These are phyloP conservation scores for Suaeda aralocaspica DNA, from an alignment of 148 eudicot species.

Conservation along the genomic window DNA sequence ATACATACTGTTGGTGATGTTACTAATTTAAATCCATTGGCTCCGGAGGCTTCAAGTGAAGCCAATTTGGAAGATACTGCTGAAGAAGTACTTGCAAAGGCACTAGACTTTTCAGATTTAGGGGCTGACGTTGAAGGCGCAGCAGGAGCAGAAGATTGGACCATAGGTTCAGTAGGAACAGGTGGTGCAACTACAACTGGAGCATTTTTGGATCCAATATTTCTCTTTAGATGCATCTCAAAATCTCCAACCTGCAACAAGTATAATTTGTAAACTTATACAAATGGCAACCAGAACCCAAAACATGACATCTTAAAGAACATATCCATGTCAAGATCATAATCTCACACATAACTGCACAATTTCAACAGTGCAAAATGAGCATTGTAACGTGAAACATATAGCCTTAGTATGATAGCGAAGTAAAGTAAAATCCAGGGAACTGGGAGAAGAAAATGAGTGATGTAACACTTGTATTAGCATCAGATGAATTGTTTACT, in stretches of 20 bases:
- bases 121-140: conserved; percentile 36
- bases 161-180: conserved; percentile 50
- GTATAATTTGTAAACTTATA: neutral
- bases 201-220: conserved; percentile 42
- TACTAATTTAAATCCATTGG: conserved; percentile 63
- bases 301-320: too few species aligned
- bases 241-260: conserved; percentile 68
- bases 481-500: neutral
- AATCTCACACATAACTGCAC: neutral
- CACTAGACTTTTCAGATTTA: conserved; percentile 57
- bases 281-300: neutral
- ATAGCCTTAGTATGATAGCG: neutral
- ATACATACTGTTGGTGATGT: conserved; percentile 72
- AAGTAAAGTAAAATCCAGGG: neutral
- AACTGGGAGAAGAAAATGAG: neutral
- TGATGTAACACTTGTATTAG: neutral
- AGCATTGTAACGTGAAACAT: neutral
- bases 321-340: neutral
- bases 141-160: conserved; percentile 45
- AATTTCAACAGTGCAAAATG: neutral
- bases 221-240: conserved; percentile 88
- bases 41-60: conserved; percentile 81
- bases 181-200: conserved; percentile 50
- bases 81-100: conserved; percentile 50
- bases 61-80: conserved; percentile 58